Evolutionary conservation across 108 stramenopile species (phyloP), one percentile per base, ranked within the genome.

Genomic region (Fistulifera pelliculosa): DNA sequence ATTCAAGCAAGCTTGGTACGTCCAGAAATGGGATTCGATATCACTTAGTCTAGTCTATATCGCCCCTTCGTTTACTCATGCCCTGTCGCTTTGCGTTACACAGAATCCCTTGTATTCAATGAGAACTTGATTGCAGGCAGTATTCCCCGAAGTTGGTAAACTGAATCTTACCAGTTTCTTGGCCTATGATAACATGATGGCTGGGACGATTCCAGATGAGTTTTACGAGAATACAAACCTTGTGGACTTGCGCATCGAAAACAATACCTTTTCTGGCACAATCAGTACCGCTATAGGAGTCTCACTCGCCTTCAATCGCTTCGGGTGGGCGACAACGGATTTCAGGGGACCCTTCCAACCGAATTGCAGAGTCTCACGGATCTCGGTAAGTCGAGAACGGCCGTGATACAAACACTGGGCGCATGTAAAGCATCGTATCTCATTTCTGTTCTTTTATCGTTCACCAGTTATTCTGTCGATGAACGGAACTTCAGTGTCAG

Each of bases 401-500:
- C 6, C 31, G 3, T 35, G 8, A 3, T 35, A 35, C 8, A 6
- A 35, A 6, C 8, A 35, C 31, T 35, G 3, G 6, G 31, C 8
- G 31, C 31, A 35, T 35, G 31, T 3, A 3, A 8, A 6, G 6
- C 8, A 6, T 35, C 31, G 31, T 35, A 35, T 6, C 31, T 35
- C 31, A 35, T 6, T n/a, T 35, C 31, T 35, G 6, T 3, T 35
- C 31, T 35, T 35, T 35, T 8, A 3, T 35, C 6, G 31, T 8
- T 3, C 31, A n/a, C 8, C 31, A 65, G 74, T 51, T 10, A 27
- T 62, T 25, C 49, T 75, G n/a, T 54, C 47, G 15, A 17, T 70
- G 47, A 70, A 75, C 38, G 56, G 70, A 28, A 76, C 70, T 44
- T 35, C 21, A 25, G 55, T 77, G 12, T 56, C 54, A 19, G 76